Base-by-base conservation (phyloP, 352 stramenopile genomes). In the Pythium folliculosum region DNA sequence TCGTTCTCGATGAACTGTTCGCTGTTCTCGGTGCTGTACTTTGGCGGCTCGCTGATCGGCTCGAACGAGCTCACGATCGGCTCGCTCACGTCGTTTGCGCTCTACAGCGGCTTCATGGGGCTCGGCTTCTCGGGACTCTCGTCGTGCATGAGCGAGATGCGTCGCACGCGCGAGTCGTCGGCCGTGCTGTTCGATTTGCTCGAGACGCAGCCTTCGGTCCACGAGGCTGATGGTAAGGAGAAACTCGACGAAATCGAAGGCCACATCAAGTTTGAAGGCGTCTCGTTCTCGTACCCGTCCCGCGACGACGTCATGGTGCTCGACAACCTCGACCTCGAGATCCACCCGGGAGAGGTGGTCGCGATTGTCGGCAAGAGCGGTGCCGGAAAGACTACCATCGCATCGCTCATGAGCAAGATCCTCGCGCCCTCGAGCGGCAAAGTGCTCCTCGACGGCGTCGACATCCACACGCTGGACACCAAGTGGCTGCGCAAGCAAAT, bases 71-170 rank as follows among this genome's bases (percentile, higher is more conserved):
- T 97, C 57, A 97, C 89, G 53, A 94, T 96, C 58, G 91, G 91
- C 14, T 89, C 88, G 55, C 81, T 97, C 40, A 96, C 90, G 45
- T 96, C 89, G 4, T 97, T 97, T 60, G 86, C 91, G 25, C 65
- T 97, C 3, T 97, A 97, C 84, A 96, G 82, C 51, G 89, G 89
- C 19, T 95, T 97, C 60, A 95, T 97, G 79, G 89, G 86, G 27
- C 78, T 97, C 13, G 91, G 90, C 6, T 97, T 97, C 73, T 96
- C 89, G 17, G 81, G 84, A 0, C 72, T 97, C 13, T 92, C 89
- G 30, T 96, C 88, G 10, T 95, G 86, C 67, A 75, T 92, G 40
- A 79, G 88, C 21, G 86, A 97, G 50, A 76, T 95, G 45, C 86
- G 80, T 60, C 86, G 88, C 48, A 84, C 82, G 14, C 84, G 85